Evolutionary conservation across 306 rosid species (phyloP).

Genomic region (Rosa multiflora): DNA sequence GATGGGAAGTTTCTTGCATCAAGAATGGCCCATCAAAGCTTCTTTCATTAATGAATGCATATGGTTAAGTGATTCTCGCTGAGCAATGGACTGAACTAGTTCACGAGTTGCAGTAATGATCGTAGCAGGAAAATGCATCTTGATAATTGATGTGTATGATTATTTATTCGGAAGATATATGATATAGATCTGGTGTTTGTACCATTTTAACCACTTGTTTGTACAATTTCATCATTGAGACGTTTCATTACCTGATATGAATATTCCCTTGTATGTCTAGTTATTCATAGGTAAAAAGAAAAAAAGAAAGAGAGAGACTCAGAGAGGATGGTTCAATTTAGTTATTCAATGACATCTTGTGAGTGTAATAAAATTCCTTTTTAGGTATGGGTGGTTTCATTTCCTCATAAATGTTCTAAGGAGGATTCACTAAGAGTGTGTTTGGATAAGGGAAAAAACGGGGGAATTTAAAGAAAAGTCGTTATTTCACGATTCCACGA

Average conservation of each 20-base stretch:
- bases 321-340: neutral
- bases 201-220: neutral
- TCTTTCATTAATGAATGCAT: neutral
- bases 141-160: neutral
- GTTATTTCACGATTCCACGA: too few relatives aligned
- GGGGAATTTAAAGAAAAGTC: too few relatives aligned
- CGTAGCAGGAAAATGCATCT: neutral
- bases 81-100: neutral
- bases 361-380: too few relatives aligned
- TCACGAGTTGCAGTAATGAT: neutral
- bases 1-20: slow-evolving; percentile 18
- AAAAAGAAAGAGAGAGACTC: slow-evolving; percentile 8
- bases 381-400: too few relatives aligned
- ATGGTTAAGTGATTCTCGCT: neutral
- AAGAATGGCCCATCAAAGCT: neutral
- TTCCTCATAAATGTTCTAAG: too few relatives aligned
- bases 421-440: too few relatives aligned
- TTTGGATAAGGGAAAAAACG: too few relatives aligned
- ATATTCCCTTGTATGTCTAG: too few relatives aligned
- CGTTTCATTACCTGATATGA: neutral
- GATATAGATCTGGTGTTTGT: neutral
- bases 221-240: neutral
- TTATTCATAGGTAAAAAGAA: too few relatives aligned
- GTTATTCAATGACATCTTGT: too few relatives aligned
- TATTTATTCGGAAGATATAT: neutral